These are phyloP conservation scores for Pseudozyma flocculosa DNA, from an alignment of 1,284 basidiomycete genomes.

Conservation along the genomic window DNA sequence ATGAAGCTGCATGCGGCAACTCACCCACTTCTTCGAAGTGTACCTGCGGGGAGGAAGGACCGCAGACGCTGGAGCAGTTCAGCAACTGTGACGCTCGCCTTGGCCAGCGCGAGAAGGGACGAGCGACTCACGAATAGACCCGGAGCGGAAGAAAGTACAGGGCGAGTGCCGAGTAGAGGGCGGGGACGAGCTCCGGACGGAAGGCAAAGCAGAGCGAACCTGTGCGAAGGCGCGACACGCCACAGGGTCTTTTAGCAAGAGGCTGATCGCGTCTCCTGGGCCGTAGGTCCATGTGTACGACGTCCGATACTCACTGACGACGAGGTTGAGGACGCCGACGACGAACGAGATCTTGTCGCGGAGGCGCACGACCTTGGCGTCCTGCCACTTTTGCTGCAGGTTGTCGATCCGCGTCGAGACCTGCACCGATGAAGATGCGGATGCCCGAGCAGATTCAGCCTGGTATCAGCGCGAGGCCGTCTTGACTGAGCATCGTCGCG, in stretches of 20 bases:
- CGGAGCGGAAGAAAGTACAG: slow-evolving; percentile 77
- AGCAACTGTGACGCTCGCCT: no score
- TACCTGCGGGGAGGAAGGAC: slow-evolving; percentile 1
- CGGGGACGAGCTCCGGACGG: slow-evolving; percentile 72
- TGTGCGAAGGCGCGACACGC: background rate
- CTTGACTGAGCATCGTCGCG: background rate
- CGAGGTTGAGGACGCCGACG: slow-evolving; percentile 69
- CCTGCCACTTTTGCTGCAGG: slow-evolving; percentile 76
- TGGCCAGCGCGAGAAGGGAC: no score
- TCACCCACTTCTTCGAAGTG: slow-evolving; percentile 28
- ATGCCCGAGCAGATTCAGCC: slow-evolving; percentile 46
- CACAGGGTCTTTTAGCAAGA: no score
- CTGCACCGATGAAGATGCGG: slow-evolving; percentile 62
- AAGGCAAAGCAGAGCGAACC: slow-evolving; percentile 77
- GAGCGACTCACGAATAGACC: slow-evolving; percentile 69
- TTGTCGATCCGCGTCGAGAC: slow-evolving; percentile 73
- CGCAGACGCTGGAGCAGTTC: no score
- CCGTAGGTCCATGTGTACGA: no score
- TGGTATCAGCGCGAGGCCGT: no score
- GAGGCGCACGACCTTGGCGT: slow-evolving; percentile 79
- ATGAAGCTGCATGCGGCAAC: no score
- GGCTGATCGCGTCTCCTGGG: no score
- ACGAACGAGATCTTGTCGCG: slow-evolving; percentile 71
- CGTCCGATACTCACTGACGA: slow-evolving; percentile 11
- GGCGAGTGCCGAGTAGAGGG: slow-evolving; percentile 73